Evolutionary conservation across 148 eudicot genomes (phyloP).

Genomic region (Chenopodium formosanum): DNA sequence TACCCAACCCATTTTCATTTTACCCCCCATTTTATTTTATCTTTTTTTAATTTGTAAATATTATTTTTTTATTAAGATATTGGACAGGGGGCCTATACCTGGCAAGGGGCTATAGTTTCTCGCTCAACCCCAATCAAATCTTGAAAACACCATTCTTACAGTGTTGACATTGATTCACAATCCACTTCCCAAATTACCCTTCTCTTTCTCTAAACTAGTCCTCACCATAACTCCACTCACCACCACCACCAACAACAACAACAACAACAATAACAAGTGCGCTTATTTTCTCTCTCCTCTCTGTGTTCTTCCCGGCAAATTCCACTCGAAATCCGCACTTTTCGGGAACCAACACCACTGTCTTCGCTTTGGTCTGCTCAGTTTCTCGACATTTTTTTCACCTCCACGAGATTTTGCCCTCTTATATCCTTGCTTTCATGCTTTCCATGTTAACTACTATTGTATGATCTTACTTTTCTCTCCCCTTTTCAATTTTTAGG

Average conservation of each 20-base stretch:
- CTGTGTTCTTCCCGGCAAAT: constrained; percentile 1
- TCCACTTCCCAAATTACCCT: not conserved
- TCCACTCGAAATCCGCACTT: not conserved
- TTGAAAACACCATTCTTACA: no score
- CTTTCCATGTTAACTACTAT: not conserved
- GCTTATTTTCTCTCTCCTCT: not conserved
- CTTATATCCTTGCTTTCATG: not conserved
- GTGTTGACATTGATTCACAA: not conserved
- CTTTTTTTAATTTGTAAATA: no score
- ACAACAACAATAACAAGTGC: not conserved
- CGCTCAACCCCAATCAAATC: no score
- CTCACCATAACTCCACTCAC: not conserved
- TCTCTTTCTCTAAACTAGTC: no score
- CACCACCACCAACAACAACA: not conserved
- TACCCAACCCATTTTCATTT: no score
- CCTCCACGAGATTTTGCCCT: constrained; percentile 9
- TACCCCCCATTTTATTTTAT: no score
- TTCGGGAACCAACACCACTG: not conserved
- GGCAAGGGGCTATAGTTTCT: no score
- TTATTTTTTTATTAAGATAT: no score
- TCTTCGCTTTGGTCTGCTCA: not conserved
- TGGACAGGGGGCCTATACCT: no score
- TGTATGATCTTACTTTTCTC: no score
- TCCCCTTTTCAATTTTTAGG: not conserved
- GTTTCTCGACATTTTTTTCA: not conserved